phyloP scores from a whole-genome alignment of 768 basidiomycete genomes.

The Glaciozyma antarctica region DNA sequence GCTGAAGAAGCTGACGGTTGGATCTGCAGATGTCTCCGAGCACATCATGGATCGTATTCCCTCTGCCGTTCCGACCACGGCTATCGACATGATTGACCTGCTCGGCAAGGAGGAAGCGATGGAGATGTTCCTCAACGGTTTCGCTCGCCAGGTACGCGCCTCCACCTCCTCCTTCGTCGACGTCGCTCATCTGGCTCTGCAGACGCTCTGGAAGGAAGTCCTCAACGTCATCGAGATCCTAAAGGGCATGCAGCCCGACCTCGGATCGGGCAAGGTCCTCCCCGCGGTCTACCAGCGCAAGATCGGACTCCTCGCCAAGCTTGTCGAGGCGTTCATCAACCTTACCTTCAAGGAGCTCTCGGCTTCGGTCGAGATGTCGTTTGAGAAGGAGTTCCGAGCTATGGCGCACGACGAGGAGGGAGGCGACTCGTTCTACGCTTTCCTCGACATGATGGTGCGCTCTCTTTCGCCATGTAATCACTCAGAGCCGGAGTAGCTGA shows the following conservation, averaged over 20 bases:
- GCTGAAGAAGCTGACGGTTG: background rate
- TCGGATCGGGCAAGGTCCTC: slow-evolving; percentile 62
- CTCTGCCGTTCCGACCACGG: background rate
- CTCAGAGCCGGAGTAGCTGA: too few relatives aligned
- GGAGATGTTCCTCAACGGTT: slow-evolving; percentile 17
- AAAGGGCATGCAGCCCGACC: slow-evolving; percentile 48
- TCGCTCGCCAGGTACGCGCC: slow-evolving; percentile 34
- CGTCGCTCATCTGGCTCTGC: slow-evolving; percentile 46
- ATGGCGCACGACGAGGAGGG: background rate
- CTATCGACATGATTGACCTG: background rate
- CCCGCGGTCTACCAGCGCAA: slow-evolving; percentile 46
- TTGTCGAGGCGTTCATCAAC: slow-evolving; percentile 69
- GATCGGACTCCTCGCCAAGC: slow-evolving; percentile 45
- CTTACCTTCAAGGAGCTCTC: slow-evolving; percentile 75
- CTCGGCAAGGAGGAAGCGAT: slow-evolving; percentile 15
- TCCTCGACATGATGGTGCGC: slow-evolving; percentile 9
- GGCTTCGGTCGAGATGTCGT: slow-evolving; percentile 70
- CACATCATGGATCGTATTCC: slow-evolving; percentile 17
- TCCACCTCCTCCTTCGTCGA: slow-evolving; percentile 53
- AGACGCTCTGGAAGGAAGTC: slow-evolving; percentile 77
- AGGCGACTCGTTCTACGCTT: slow-evolving; percentile 3
- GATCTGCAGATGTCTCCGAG: slow-evolving; percentile 7
- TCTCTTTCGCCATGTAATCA: background rate
- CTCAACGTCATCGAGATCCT: slow-evolving; percentile 78
- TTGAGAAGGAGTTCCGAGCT: slow-evolving; percentile 48